These are phyloP conservation scores for Saccharomycopsis vini DNA, from an alignment of 805 yeast species.

Conservation along the genomic window DNA sequence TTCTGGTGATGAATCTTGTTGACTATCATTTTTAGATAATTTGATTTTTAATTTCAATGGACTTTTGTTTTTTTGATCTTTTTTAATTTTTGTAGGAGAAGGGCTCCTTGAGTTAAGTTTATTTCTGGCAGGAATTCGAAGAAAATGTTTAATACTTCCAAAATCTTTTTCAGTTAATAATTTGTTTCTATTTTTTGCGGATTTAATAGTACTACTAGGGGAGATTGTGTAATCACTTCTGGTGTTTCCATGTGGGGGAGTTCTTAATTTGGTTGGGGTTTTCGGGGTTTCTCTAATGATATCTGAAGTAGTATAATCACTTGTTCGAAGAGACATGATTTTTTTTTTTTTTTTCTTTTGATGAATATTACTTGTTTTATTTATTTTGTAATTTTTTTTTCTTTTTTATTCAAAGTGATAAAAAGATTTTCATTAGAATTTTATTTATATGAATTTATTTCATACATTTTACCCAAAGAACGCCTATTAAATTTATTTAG, in stretches of 20 bases:
- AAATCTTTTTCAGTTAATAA: slow-evolving; percentile 1
- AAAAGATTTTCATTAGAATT: too few relatives aligned
- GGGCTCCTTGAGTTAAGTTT: background rate
- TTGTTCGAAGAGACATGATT: background rate
- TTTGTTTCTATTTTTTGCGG: slow-evolving; percentile 1
- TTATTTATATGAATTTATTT: too few relatives aligned
- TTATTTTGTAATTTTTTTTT: too few relatives aligned
- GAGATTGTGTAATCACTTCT: background rate
- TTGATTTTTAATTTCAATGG: too few relatives aligned
- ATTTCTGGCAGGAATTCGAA: background rate
- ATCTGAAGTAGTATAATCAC: background rate
- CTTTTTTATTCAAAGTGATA: too few relatives aligned
- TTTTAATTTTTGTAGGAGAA: background rate
- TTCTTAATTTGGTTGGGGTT: slow-evolving; percentile 1
- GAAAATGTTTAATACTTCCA: slow-evolving; percentile 1
- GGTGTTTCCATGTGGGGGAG: background rate
- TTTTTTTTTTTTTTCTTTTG: too few relatives aligned
- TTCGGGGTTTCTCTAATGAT: background rate
- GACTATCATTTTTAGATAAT: background rate
- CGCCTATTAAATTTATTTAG: too few relatives aligned
- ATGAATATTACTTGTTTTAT: background rate
- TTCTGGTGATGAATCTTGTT: background rate
- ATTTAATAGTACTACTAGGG: slow-evolving; percentile 4
- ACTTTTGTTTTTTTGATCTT: background rate
- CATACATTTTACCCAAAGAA: too few relatives aligned